Conservation (phyloP, 2,329 filamentous ascomycete species). For the Xylaria sp. region DNA sequence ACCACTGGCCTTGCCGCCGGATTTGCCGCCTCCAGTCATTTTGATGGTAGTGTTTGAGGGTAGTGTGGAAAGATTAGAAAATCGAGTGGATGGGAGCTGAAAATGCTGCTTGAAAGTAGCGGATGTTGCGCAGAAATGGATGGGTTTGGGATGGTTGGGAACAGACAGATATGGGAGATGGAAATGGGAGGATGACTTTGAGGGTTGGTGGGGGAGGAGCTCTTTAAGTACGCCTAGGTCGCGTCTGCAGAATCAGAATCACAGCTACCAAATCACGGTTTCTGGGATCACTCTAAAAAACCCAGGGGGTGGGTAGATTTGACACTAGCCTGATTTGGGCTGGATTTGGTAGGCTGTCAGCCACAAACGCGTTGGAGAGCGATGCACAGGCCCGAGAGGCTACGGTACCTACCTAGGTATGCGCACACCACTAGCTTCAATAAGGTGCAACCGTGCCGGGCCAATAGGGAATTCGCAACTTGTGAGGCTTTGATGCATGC, state of each 20-base stretch:
- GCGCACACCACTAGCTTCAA: slow-evolving; percentile 21
- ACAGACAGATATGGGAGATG: slow-evolving; percentile 52
- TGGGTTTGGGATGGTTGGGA: slow-evolving; percentile 44
- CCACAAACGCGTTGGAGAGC: slow-evolving; percentile 6
- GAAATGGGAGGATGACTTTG: slow-evolving; percentile 48
- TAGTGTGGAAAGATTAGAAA: slow-evolving; percentile 38
- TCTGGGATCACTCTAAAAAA: slow-evolving; percentile 36
- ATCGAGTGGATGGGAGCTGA: slow-evolving; percentile 34
- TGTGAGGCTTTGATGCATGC: slow-evolving; percentile 35
- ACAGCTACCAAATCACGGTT: slow-evolving; percentile 38
- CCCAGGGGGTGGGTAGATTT: slow-evolving; percentile 36
- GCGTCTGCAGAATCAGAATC: slow-evolving; percentile 48
- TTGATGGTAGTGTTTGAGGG: slow-evolving; percentile 67
- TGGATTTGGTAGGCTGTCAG: slow-evolving; percentile 29
- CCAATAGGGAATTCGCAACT: slow-evolving; percentile 24
- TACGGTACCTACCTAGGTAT: not conserved
- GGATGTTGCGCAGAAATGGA: slow-evolving; percentile 38
- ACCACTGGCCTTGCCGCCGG: slow-evolving; percentile 99
- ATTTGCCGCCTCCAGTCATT: slow-evolving; percentile 99
- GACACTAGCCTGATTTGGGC: slow-evolving; percentile 43
- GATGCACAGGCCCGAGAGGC: slow-evolving; percentile 18
- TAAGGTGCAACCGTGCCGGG: not conserved
- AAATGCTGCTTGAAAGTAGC: slow-evolving; percentile 40
- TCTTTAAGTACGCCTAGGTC: slow-evolving; percentile 49
- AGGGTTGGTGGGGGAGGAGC: slow-evolving; percentile 48